Base-by-base conservation (phyloP, 371 early-diverging fungal species). In the Smittium culicis region DNA sequence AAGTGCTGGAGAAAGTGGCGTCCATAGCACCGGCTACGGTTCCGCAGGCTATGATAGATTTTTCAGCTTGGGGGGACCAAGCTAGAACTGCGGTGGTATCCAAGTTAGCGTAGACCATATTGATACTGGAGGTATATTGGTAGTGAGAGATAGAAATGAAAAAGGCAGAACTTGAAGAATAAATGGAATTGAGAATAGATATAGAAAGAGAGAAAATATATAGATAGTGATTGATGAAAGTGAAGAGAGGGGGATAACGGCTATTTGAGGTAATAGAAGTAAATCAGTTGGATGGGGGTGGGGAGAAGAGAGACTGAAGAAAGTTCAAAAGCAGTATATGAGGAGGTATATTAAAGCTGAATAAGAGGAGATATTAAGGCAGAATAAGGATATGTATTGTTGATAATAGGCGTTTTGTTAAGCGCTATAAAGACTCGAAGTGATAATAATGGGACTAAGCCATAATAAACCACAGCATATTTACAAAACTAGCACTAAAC, bases 21-120 rank as follows among this genome's bases (percentile, higher is more conserved):
- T 96, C 96, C 66, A 98, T 81, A 32, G 98, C 94, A 30, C 98
- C 98, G 11, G 96, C 92, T 34, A 92, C 93, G 31, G 95, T 93
- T 66, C 95, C 98, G 20, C 88, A 81, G n/a, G 94, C 96, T 66
- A 98, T 80, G 64, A 86, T 75, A 33, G 88, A 81, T 29, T 81
- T 67, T 58, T 86, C 82, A 71, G 86, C 87, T 28, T 69, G 66
- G 32, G 91, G 88, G 64, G 88, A 82, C 91, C 91, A 91, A 31
- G 90, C 87, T 70, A 88, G 83, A 34, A 87, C 86, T 16, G 90
- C 87, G 34, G 90, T 89, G 72, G 88, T 86, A 68, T 86, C 81
- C 71, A 90, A 85, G 73, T 81, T 85, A 76, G 86, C 88, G 70
- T 85, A 75, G 3, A 72, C 71, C 74, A 77, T 77, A 59, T 60